phyloP scores from a whole-genome alignment of 2,329 filamentous ascomycete species.

The Paecilomyces variotii region DNA sequence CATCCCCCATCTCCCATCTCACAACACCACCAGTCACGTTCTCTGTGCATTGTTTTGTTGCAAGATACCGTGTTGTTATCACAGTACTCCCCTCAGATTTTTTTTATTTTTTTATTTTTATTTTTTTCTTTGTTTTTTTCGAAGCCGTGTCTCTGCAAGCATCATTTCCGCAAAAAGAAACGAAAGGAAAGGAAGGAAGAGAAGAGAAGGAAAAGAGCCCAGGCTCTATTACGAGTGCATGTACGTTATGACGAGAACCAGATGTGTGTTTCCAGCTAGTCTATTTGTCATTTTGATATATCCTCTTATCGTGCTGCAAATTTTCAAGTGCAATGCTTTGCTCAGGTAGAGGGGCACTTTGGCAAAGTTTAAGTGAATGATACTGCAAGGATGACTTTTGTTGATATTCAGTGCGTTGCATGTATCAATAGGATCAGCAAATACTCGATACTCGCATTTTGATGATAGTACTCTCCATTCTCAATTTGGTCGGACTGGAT shows the following conservation, averaged over 20 bases:
- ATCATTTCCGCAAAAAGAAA: background rate
- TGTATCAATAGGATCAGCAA: background rate
- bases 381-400: background rate
- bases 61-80: background rate
- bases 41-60: background rate
- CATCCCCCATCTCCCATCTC: background rate
- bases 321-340: background rate
- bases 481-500: background rate
- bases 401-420: background rate
- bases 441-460: background rate
- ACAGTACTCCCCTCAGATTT: too few relatives aligned
- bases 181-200: background rate
- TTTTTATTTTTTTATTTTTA: background rate
- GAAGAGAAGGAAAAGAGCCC: background rate
- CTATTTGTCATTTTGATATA: background rate
- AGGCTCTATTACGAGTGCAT: background rate
- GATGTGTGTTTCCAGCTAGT: background rate
- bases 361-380: background rate
- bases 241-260: background rate
- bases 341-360: background rate
- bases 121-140: background rate
- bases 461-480: background rate
- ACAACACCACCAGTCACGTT: background rate
- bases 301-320: background rate
- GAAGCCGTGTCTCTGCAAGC: background rate